Percentiles rank a stretch among this genome's conserved stretches.
phyloP scores from a whole-genome alignment of 1,139 yeast genomes.

The Cylindricascospora bacillispora region DNA sequence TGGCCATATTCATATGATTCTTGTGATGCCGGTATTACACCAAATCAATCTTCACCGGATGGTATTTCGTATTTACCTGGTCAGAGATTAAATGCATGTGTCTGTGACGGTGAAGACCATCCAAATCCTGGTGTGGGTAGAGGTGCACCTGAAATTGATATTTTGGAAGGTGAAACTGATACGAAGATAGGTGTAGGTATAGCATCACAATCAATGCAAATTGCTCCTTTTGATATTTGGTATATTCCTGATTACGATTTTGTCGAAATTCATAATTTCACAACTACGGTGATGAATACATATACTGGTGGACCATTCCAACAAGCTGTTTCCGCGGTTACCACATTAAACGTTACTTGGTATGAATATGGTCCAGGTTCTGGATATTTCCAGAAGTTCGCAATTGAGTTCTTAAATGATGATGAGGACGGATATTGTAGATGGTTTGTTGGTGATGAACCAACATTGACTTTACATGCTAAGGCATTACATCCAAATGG shows the following conservation, averaged over 20 bases:
- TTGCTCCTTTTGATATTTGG: conserved; percentile 82
- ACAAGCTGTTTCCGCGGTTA: conserved; percentile 66
- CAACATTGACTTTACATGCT: conserved; percentile 49
- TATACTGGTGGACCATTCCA: conserved; percentile 79
- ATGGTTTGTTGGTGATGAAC: conserved; percentile 67
- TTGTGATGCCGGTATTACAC: conserved; percentile 79
- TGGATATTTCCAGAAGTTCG: conserved; percentile 51
- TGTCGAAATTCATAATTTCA: conserved; percentile 45
- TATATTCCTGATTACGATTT: conserved; percentile 68
- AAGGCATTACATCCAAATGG: conserved; percentile 68
- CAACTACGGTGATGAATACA: conserved; percentile 56
- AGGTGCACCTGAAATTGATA: conserved; percentile 84
- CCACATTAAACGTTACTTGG: conserved; percentile 63
- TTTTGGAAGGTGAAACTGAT: conserved; percentile 58
- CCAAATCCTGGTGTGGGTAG: conserved; percentile 70
- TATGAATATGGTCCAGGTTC: conserved; percentile 43
- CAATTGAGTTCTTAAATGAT: conserved; percentile 65
- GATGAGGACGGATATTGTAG: conserved; percentile 51
- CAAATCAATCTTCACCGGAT: conserved; percentile 70
- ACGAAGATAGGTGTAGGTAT: conserved; percentile 40
- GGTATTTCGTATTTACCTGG: conserved; percentile 72
- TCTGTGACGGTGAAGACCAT: conserved; percentile 63
- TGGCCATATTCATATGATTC: conserved; percentile 76
- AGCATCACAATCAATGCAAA: conserved; percentile 69
- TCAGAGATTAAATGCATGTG: conserved; percentile 53